phyloP scores from a whole-genome alignment of 2,329 filamentous ascomycete species.

The Cercospora zeina region DNA sequence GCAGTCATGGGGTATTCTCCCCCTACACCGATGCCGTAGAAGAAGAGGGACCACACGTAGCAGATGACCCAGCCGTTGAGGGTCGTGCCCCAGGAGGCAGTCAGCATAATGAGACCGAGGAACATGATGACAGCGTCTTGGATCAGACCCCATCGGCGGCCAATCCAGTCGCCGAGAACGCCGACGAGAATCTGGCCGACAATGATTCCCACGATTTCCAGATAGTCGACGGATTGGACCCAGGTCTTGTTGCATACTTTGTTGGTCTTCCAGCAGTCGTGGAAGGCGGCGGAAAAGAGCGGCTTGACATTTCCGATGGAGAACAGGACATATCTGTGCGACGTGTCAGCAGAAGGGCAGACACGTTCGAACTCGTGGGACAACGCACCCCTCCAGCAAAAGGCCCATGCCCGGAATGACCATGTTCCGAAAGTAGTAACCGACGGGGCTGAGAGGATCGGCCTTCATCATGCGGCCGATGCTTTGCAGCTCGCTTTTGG shows the following conservation, averaged over 20 bases:
- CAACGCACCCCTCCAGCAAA: constrained; percentile 72
- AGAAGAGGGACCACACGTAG: constrained; percentile 92
- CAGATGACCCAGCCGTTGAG: constrained; percentile 96
- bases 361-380: neutral
- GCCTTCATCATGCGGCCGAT: constrained; percentile 81
- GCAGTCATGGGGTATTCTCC: constrained; percentile 97
- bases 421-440: constrained; percentile 86
- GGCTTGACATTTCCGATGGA: constrained; percentile 92
- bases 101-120: constrained; percentile 85
- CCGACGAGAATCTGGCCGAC: constrained; percentile 87
- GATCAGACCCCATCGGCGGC: constrained; percentile 91
- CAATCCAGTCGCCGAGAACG: constrained; percentile 76
- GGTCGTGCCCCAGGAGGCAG: constrained; percentile 81
- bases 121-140: constrained; percentile 97
- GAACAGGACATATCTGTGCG: constrained; percentile 79
- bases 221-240: constrained; percentile 81
- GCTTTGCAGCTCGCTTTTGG: constrained; percentile 63
- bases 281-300: constrained; percentile 74
- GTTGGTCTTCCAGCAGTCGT: constrained; percentile 66
- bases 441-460: constrained; percentile 79
- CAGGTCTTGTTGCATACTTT: constrained; percentile 74
- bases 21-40: constrained; percentile 74
- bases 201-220: constrained; percentile 94
- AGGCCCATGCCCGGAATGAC: constrained; percentile 90
- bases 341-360: neutral